phyloP scores from a whole-genome alignment of 768 basidiomycete species.

The Boletus insuetus region DNA sequence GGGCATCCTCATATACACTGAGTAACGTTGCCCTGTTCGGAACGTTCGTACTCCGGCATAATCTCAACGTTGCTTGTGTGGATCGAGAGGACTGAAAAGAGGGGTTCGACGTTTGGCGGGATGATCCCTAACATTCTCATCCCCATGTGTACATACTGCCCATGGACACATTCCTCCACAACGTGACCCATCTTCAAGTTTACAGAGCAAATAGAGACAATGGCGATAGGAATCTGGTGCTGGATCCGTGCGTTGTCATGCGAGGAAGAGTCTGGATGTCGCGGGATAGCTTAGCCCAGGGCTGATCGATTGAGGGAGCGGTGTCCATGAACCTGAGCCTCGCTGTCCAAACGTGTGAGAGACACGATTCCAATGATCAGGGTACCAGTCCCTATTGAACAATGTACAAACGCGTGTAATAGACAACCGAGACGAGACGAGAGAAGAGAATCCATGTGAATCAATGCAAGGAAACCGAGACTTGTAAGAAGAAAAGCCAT shows the following conservation, averaged over 20 bases:
- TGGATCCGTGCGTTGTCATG: neutral
- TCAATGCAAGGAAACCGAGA: conserved; percentile 18
- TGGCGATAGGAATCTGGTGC: neutral
- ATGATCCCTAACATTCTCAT: neutral
- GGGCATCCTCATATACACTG: too few species aligned
- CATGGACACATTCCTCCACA: neutral
- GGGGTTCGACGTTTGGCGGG: neutral
- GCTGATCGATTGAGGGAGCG: too few species aligned
- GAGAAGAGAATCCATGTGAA: conserved; percentile 17
- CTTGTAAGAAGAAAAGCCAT: neutral
- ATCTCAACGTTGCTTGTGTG: too few species aligned
- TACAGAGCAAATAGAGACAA: conserved; percentile 10
- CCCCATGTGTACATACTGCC: neutral
- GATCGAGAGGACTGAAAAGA: neutral
- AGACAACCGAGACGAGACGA: conserved; percentile 11
- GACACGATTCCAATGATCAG: conserved; percentile 2
- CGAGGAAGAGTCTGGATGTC: neutral
- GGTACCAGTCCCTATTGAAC: conserved; percentile 25
- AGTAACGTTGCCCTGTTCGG: too few species aligned
- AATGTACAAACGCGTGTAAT: conserved; percentile 16
- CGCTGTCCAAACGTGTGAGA: neutral
- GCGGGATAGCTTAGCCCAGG: too few species aligned
- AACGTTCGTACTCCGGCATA: too few species aligned
- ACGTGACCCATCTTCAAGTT: conserved; percentile 6
- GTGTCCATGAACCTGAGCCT: too few species aligned